phyloP scores from a whole-genome alignment of 129 eudicot species.

The Flaveria trinervia region DNA sequence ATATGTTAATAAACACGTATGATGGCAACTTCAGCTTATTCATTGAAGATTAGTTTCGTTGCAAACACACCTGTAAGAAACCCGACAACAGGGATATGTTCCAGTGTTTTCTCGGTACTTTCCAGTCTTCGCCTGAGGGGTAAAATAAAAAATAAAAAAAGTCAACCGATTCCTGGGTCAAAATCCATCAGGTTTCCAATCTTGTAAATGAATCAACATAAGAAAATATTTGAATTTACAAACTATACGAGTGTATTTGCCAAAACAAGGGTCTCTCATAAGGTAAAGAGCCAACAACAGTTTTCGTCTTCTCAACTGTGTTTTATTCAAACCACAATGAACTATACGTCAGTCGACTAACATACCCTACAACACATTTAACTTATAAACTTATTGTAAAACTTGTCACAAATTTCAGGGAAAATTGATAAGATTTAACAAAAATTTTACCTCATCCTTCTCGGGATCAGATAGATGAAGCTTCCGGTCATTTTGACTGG shows the following conservation, averaged over 20 bases:
- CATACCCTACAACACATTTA: not conserved
- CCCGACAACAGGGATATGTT: conserved; percentile 82
- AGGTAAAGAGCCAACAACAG: conserved; percentile 86
- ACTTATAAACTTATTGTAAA: not conserved
- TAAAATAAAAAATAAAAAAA: not conserved
- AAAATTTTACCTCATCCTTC: conserved; percentile 69
- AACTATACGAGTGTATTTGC: conserved; percentile 70
- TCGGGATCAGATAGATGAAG: conserved; percentile 56
- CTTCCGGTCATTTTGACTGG: conserved; percentile 7
- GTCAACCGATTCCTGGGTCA: conserved; percentile 12
- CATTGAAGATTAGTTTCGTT: not conserved
- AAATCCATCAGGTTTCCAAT: not conserved
- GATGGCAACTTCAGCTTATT: too few species aligned
- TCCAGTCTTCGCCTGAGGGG: conserved; percentile 68
- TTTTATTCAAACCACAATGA: not conserved
- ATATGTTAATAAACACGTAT: too few species aligned
- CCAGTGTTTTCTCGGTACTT: conserved; percentile 58
- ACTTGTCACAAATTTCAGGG: not conserved
- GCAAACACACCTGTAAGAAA: conserved; percentile 72
- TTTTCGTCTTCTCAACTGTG: conserved; percentile 82
- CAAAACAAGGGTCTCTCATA: conserved; percentile 95
- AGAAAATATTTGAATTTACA: not conserved
- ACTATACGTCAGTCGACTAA: conserved; percentile 4
- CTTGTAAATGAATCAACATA: not conserved
- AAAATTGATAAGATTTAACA: not conserved